Conservation (phyloP, 106 monocot genomes). For the Iris macrosiphon region DNA sequence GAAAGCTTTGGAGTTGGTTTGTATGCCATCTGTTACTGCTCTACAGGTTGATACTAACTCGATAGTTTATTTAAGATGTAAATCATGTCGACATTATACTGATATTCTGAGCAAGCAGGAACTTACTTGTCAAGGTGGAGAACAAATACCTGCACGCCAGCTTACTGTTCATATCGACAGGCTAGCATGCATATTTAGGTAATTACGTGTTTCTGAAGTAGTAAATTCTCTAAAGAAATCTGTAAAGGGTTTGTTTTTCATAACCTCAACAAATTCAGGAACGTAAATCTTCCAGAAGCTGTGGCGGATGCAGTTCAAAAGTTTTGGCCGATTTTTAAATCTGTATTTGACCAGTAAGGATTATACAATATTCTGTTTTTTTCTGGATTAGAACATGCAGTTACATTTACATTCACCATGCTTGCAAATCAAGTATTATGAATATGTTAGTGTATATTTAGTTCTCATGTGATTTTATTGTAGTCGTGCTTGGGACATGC, state of each 20-base stretch:
- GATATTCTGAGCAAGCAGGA: conserved; percentile 45
- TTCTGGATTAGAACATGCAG: too few relatives aligned
- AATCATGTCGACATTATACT: too few relatives aligned
- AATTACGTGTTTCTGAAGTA: background rate
- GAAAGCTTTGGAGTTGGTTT: conserved; percentile 75
- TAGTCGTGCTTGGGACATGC: conserved; percentile 93
- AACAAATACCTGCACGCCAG: conserved; percentile 73
- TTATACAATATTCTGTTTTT: background rate
- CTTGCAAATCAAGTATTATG: background rate
- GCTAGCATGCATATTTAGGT: conserved; percentile 89
- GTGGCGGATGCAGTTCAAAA: conserved; percentile 72
- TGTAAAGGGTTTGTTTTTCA: background rate
- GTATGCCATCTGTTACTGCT: conserved; percentile 55
- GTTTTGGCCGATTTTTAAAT: conserved; percentile 86
- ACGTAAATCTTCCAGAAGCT: conserved; percentile 76
- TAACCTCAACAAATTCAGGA: conserved; percentile 33
- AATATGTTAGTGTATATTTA: background rate
- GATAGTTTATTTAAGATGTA: too few relatives aligned
- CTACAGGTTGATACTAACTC: conserved; percentile 43
- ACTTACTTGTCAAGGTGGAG: conserved; percentile 54
- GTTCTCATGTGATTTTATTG: conserved; percentile 9
- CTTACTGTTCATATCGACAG: conserved; percentile 88
- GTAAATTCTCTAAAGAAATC: background rate
- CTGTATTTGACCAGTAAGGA: conserved; percentile 84
- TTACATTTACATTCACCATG: background rate